Evolutionary conservation across 768 basidiomycete genomes (phyloP), one percentile per base, ranked within the genome.

Genomic region (Myochromella boudieri): DNA sequence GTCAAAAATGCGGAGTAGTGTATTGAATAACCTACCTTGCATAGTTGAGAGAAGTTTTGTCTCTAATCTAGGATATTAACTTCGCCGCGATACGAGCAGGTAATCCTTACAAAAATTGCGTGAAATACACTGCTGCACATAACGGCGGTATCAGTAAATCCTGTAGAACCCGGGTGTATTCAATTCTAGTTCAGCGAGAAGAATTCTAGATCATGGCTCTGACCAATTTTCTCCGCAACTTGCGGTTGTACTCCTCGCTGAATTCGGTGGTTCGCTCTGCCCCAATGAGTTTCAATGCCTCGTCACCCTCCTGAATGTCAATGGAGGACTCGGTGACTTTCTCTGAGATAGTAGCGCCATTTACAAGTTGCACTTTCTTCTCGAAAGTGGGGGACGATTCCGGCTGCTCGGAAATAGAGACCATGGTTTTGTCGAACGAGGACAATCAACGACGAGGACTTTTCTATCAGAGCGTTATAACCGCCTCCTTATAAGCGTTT

Each of bases 41-140:
- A 68, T 85, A 85, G 58, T 84, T 84, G 29, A 85, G 59, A 10
- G 81, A 78, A 3, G 82, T 84, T 69, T 86, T 87, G 60, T 86
- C 85, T 48, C 82, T 83, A 47, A 47, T 40, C 29, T 26, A 14
- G 21, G 29, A 3, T 46, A 34, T 42, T 37, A 17, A 36, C 20
- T 37, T 27, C 14, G 9, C 8, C 24, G 12, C 34, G 15, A 20
- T 24, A 11, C 1, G 26, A 22, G 24, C 18, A 27, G 12, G 37
- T 20, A 15, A 11, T 6, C 51, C 77, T 43, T 57, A 84, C 80
- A 85, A 58, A 54, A 77, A 85, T 55, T 85, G 81, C 1, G 79
- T 81, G 58, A 85, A 85, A 61, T 84, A 85, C 10, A 85, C 82
- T 2, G 81, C 78, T 1, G 82, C 81, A 52, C 77, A 77, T 11